A percentile compares a stretch with the other conserved stretches of the same genome.
phyloP scores from a whole-genome alignment of 495 filamentous ascomycete species.

The Lichina pygmaea region DNA sequence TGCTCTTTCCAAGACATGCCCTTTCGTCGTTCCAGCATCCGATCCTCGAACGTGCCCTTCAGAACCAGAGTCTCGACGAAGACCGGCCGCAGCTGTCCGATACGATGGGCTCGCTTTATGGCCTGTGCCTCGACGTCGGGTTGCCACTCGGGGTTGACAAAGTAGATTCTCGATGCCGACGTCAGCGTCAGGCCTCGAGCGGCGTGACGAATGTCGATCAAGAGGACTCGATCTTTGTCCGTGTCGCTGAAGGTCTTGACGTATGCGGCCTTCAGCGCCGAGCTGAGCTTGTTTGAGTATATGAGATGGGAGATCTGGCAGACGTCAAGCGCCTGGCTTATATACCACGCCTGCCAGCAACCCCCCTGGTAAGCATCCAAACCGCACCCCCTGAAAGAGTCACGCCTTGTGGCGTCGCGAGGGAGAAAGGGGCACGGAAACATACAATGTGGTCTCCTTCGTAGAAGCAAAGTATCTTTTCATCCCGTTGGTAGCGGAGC shows the following conservation, averaged over 20 bases:
- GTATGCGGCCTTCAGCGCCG: conserved; percentile 36
- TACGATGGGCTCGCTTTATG: conserved; percentile 70
- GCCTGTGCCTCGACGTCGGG: conserved; percentile 75
- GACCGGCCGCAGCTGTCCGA: conserved; percentile 59
- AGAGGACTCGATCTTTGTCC: conserved; percentile 34
- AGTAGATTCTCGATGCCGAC: conserved; percentile 65
- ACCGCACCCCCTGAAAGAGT: too few relatives aligned
- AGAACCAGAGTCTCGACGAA: conserved; percentile 28
- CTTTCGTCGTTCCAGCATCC: conserved; percentile 44
- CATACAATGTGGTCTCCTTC: too few relatives aligned
- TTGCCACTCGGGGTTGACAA: conserved; percentile 70
- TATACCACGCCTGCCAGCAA: too few relatives aligned
- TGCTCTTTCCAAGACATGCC: conserved; percentile 60
- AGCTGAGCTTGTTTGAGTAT: conserved; percentile 44
- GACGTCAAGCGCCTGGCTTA: conserved; percentile 41
- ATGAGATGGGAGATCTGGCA: conserved; percentile 54
- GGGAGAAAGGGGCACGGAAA: too few relatives aligned
- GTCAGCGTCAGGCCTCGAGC: conserved; percentile 47
- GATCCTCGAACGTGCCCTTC: conserved; percentile 62
- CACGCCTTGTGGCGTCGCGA: too few relatives aligned
- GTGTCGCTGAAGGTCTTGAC: conserved; percentile 51
- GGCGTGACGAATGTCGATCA: conserved; percentile 47
- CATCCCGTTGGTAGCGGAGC: too few relatives aligned
- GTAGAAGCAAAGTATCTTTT: too few relatives aligned
- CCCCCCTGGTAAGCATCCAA: too few relatives aligned